Base-by-base conservation (phyloP, 495 filamentous ascomycete genomes). In the Physcia stellaris region DNA sequence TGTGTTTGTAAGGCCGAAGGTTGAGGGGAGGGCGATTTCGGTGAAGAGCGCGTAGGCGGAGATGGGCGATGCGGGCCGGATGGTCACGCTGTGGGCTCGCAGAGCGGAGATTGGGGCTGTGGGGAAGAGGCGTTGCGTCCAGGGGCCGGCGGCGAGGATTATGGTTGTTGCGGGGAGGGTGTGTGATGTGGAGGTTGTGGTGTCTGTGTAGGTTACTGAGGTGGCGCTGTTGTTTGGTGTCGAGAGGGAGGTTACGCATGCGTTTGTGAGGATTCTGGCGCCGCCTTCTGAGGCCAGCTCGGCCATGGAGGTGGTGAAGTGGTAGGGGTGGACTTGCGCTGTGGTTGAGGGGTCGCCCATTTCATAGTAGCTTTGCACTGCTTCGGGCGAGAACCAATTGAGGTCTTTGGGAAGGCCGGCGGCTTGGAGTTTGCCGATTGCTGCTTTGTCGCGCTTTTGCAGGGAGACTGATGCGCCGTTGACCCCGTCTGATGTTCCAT, bases 11-110 rank as follows among this genome's bases (percentile, higher is more conserved):
- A 36, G 32, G 17, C 44, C 41, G 46, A 63, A 66, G 40, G 73
- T 62, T 6, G 63, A 57, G 0, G 86, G 85, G 1, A 94, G 68
- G 23, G 73, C 67, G 47, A 98, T 95, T 38, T 83, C 74, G 7
- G 86, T 94, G 60, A 98, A 98, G 1, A 98, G 66, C 3, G 84
- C 83, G 55, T 93, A 87, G 11, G 83, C 81, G 38, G 77, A 86
- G 23, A 95, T 77, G 24, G 87, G 75, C 3, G 70, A 73, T 12
- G 67, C 61, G 2, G 80, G 75, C 10, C 73, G 67, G 43, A 92
- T 92, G 7, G 87, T 83, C 18, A 98, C 83, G 57, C 80, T 87
- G 59, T 96, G 92, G 0, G 90, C 90, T 27, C 92, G 71, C 32
- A 87, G 66, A 1, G 79, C 81, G 28, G 78, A 70, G 42, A 98